These are phyloP conservation scores for Fremontodendron californicum DNA, from an alignment of 345 rosid species.

Conservation along the genomic window DNA sequence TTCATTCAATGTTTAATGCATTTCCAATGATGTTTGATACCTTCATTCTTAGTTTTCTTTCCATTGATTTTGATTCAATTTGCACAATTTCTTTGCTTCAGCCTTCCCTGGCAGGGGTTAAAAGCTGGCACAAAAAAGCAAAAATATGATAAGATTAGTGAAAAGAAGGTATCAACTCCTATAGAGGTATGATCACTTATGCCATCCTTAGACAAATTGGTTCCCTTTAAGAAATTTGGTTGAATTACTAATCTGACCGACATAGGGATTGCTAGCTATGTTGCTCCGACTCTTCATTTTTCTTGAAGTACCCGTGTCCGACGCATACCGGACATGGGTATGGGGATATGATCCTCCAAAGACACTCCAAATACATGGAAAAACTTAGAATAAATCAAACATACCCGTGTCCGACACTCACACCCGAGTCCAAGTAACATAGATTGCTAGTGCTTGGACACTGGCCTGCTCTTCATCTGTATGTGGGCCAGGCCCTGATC, in stretches of 20 bases:
- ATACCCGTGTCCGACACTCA: too few relatives aligned
- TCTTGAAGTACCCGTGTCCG: too few relatives aligned
- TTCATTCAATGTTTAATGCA: background rate
- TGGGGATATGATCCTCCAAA: too few relatives aligned
- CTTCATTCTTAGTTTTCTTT: background rate
- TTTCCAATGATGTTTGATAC: constrained; percentile 7
- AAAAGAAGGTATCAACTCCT: constrained; percentile 80
- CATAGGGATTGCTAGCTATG: background rate
- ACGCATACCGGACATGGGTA: too few relatives aligned
- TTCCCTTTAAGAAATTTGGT: constrained; percentile 8
- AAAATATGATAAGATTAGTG: constrained; percentile 79
- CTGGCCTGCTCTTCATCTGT: background rate
- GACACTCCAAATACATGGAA: too few relatives aligned
- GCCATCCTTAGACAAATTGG: background rate
- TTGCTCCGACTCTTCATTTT: too few relatives aligned
- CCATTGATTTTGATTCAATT: constrained; percentile 16
- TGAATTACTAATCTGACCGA: background rate
- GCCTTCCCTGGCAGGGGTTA: constrained; percentile 90
- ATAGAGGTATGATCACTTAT: constrained; percentile 48
- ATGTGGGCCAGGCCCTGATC: background rate
- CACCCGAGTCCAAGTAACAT: too few relatives aligned
- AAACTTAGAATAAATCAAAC: too few relatives aligned
- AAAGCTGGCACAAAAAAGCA: constrained; percentile 90
- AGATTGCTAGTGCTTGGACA: constrained; percentile 2
- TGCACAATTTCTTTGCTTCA: constrained; percentile 27